Evolutionary conservation across 2,329 filamentous ascomycete species (phyloP).

Genomic region (Colletotrichum somersetense): DNA sequence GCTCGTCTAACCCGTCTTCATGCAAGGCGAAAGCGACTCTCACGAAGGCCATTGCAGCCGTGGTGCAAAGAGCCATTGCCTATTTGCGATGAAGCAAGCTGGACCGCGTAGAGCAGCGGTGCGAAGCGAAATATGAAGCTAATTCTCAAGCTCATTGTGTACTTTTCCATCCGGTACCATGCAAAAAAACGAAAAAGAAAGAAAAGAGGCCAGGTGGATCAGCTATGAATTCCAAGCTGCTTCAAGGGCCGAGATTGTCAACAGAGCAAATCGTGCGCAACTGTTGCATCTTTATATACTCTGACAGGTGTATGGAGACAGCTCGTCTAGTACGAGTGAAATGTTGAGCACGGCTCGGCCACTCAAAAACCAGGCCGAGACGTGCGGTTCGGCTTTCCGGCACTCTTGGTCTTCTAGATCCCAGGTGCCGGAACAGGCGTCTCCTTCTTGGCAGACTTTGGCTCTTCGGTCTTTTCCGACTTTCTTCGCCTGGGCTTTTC

Average conservation of each 20-base stretch:
- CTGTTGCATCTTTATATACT: conserved; percentile 30
- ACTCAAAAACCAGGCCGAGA: neutral
- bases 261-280: neutral
- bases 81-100: neutral
- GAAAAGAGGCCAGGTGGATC: conserved; percentile 12
- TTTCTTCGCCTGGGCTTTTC: conserved; percentile 43
- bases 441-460: conserved; percentile 43
- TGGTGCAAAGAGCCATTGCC: neutral
- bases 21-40: neutral
- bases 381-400: neutral
- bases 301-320: conserved; percentile 28
- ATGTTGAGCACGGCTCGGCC: neutral
- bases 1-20: neutral
- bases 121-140: neutral
- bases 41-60: neutral
- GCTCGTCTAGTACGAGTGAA: conserved; percentile 8
- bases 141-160: conserved; percentile 4
- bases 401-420: conserved; percentile 4
- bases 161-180: conserved; percentile 34
- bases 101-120: neutral
- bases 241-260: neutral
- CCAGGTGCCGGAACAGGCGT: conserved; percentile 45
- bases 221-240: neutral
- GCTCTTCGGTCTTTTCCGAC: conserved; percentile 26
- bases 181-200: conserved; percentile 20